A percentile compares a stretch with the other conserved stretches of the same genome.
phyloP scores from a whole-genome alignment of 306 rosid species.

The Cucurbita moschata region DNA sequence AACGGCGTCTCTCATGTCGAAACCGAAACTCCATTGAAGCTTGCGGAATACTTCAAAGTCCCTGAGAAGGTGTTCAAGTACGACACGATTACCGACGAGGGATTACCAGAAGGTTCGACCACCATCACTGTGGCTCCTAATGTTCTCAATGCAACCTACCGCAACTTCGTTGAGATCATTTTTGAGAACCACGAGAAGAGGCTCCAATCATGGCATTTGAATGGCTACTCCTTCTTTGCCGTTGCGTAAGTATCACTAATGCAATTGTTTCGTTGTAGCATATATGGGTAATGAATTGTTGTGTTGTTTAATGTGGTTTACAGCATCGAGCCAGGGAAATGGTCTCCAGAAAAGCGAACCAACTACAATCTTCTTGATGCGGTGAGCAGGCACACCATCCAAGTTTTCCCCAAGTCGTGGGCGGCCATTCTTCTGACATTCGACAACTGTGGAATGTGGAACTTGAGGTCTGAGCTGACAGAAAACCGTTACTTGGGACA shows the following conservation, averaged over 20 bases:
- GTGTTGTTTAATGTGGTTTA: not conserved
- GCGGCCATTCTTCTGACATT: slow-evolving; percentile 5
- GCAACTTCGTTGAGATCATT: slow-evolving; percentile 48
- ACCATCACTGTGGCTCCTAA: slow-evolving; percentile 12
- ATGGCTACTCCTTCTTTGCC: slow-evolving; percentile 22
- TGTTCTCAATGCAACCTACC: slow-evolving; percentile 23
- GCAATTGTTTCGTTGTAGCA: too few relatives aligned
- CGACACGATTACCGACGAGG: slow-evolving; percentile 19
- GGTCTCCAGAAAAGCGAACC: slow-evolving; percentile 34
- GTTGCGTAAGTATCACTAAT: not conserved
- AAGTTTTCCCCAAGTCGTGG: slow-evolving; percentile 34
- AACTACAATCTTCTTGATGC: slow-evolving; percentile 42
- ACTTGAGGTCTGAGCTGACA: slow-evolving; percentile 5
- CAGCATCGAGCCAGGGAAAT: slow-evolving; percentile 55
- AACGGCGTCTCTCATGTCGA: slow-evolving; percentile 59
- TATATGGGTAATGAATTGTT: too few relatives aligned
- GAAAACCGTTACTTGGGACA: not conserved
- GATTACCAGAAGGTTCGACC: not conserved
- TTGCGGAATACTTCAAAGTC: slow-evolving; percentile 48
- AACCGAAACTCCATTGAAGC: slow-evolving; percentile 50
- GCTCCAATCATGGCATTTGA: slow-evolving; percentile 47
- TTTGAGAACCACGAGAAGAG: slow-evolving; percentile 71
- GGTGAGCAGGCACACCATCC: slow-evolving; percentile 57
- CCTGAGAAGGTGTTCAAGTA: slow-evolving; percentile 32
- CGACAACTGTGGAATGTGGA: slow-evolving; percentile 23